Evolutionary conservation across 2,329 filamentous ascomycete genomes (phyloP), one percentile per base, ranked within the genome.

Genomic region (Chrysoporthe cubensis): DNA sequence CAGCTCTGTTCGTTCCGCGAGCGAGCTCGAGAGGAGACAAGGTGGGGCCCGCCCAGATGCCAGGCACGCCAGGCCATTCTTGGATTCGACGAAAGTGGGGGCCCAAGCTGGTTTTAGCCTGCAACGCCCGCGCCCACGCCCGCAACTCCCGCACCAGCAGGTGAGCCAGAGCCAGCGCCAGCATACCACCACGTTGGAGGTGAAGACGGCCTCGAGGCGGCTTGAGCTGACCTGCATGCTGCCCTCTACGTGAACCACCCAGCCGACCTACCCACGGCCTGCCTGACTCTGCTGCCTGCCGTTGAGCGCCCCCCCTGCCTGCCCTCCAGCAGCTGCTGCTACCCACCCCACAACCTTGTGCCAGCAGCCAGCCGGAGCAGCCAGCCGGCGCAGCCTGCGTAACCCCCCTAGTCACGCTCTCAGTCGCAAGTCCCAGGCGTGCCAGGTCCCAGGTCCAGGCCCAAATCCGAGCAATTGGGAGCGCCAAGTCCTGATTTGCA

Each of bases 391-490:
- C 26, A 26, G 26, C 26, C 26, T 26, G 26, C 26, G 26, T 26
- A 26, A 26, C 26, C 26, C 56, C 37, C 56, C 56, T 42, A 37
- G 34, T 58, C 34, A 18, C 34, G 4, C 16, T n/a, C 34, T 2
- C 16, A 37, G 13, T 37, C 26, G 16, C 56, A 21, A 16, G 11
- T 21, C 56, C 26, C 37, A 40, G 37, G 37, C 9, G 26, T 26
- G 26, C 56, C 56, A 58, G 37, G 34, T 21, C 56, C 56, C 34
- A 58, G 37, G 34, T 26, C 56, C 56, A 21, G n/a, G 46, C 18
- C 50, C 54, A 61, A 37, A 46, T 46, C 59, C 42, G 32, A 57
- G 54, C 54, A 57, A 18, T 40, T 57, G 54, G 54, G 54, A 57
- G 54, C 32, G 54, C 54, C 54, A 57, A 57, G 54, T 40, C 34